Conservation (phyloP, 78 protist genomes). For the Pelomyxa schiedti region DNA sequence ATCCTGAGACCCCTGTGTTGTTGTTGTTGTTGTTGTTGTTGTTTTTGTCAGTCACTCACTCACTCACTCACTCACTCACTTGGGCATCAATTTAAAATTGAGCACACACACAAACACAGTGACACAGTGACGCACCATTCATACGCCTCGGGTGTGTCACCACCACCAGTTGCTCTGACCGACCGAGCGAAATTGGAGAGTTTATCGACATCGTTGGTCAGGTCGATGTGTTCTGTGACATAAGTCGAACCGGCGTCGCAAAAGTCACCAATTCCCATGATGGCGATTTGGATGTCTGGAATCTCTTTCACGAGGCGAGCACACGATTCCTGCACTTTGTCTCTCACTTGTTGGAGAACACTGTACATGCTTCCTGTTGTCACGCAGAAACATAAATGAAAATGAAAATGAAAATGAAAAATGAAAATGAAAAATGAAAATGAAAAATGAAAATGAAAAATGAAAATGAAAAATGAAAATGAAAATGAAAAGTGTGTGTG, state of each 20-base stretch:
- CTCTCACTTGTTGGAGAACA: conserved; percentile 11
- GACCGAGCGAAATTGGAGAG: conserved; percentile 14
- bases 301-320: conserved; percentile 42
- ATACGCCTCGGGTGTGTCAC: conserved; percentile 48
- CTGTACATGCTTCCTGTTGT: conserved; percentile 1
- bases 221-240: conserved; percentile 12
- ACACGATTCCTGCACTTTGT: conserved; percentile 21
- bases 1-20: conserved; percentile 3
- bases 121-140: conserved; percentile 15
- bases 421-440: too few species aligned
- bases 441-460: too few species aligned
- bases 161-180: conserved; percentile 40
- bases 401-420: too few species aligned
- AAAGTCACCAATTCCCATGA: conserved; percentile 53
- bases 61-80: too few species aligned
- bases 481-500: too few species aligned
- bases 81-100: too few species aligned
- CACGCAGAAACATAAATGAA: too few species aligned
- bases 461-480: too few species aligned
- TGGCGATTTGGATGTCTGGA: conserved; percentile 34
- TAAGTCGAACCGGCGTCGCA: conserved; percentile 28
- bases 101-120: neutral
- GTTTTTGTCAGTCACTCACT: too few species aligned
- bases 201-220: conserved; percentile 2
- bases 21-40: too few species aligned